Evolutionary conservation across 169 alveolate species (phyloP), one percentile per base, ranked within the genome.

Genomic region (Babesia ovata): DNA sequence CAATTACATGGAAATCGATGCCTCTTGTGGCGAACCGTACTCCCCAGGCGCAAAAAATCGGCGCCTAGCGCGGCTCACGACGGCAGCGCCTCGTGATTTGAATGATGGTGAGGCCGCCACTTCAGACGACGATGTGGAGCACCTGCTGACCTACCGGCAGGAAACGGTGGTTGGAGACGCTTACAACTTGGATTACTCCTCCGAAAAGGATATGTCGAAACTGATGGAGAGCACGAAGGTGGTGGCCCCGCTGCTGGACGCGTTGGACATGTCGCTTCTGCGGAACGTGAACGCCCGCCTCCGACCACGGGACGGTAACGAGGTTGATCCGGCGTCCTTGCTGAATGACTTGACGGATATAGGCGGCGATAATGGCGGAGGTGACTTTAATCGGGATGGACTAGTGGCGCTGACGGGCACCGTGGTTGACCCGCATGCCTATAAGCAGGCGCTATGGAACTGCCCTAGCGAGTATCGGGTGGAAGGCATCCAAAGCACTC

Each of bases 121-220:
- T 65, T 19, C 26, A 17, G 62, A 67, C 26, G 61, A 4, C 0
- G 76, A 49, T 6, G 54, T 67, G 26, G 76, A 67, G 14, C 16
- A 46, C 52, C 26, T 67, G 53, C 58, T 67, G 54, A 67, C 76
- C 28, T 67, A 67, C 65, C 50, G 76, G 26, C 76, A 29, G 17
- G 76, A 50, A 33, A 46, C 58, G 10, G 56, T 67, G 28, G 66
- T n/a, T 6, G 76, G 76, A 2, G 65, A 54, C 12, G 76, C 45
- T 1, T 67, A 67, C 58, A 33, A 22, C 42, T n/a, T 67, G 26
- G 19, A 26, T 28, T 12, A 21, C 24, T 11, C 21, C 19, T 59
- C 63, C 29, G 16, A 14, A 13, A 10, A 52, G 57, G 57, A 54
- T 29, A 49, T 63, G 14, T 63, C 24, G 67, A 54, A 33, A 49